Evolutionary conservation across 768 basidiomycete genomes (phyloP).

Genomic region (Suillus brevipes): DNA sequence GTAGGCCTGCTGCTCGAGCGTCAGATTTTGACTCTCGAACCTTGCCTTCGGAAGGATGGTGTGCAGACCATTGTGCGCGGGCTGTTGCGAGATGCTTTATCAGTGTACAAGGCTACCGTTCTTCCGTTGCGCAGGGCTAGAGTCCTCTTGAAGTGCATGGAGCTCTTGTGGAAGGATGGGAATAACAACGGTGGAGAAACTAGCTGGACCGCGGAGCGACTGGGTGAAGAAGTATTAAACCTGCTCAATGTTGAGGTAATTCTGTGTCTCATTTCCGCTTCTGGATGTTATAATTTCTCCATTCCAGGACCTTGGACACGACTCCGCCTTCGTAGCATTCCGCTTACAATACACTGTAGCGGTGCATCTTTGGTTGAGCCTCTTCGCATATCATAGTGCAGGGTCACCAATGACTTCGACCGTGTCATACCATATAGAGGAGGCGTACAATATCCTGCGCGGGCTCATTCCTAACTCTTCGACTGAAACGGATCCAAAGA

Average conservation of each 20-base stretch:
- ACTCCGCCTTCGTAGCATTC: slow-evolving; percentile 28
- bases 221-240: slow-evolving; percentile 42
- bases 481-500: slow-evolving; percentile 22
- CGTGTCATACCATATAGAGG: slow-evolving; percentile 53
- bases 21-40: slow-evolving; percentile 58
- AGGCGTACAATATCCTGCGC: slow-evolving; percentile 52
- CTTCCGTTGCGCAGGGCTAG: slow-evolving; percentile 63
- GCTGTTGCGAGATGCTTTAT: slow-evolving; percentile 51
- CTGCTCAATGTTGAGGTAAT: slow-evolving; percentile 45
- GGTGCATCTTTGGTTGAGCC: slow-evolving; percentile 65
- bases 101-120: slow-evolving; percentile 45
- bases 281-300: background rate
- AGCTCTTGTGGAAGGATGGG: slow-evolving; percentile 38
- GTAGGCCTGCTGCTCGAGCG: slow-evolving; percentile 59
- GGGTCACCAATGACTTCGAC: slow-evolving; percentile 44
- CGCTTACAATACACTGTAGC: slow-evolving; percentile 51
- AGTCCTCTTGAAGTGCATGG: slow-evolving; percentile 53
- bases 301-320: slow-evolving; percentile 32
- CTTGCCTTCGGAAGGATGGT: slow-evolving; percentile 57
- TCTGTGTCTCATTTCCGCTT: background rate
- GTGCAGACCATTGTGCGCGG: slow-evolving; percentile 39
- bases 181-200: slow-evolving; percentile 24
- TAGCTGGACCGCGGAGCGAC: slow-evolving; percentile 34
- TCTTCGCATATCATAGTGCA: slow-evolving; percentile 64
- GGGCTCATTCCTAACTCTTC: slow-evolving; percentile 31